Conservation (phyloP, 371 early-diverging fungal genomes). For the Saksenaea vasiformis region DNA sequence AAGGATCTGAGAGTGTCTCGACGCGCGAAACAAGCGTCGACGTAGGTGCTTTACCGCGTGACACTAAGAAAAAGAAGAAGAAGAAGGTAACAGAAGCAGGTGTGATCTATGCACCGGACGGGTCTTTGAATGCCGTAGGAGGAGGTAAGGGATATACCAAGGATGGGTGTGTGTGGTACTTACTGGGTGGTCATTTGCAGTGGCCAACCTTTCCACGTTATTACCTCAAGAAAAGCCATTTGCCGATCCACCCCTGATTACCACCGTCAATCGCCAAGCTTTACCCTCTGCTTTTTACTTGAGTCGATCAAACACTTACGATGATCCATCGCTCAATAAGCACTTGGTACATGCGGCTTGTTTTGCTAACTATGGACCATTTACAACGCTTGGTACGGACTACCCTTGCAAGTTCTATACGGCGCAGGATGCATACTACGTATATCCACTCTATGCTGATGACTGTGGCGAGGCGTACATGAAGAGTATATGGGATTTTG, state of each 20-base stretch:
- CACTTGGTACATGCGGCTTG: slow-evolving; percentile 43
- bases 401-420: slow-evolving; percentile 54
- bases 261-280: slow-evolving; percentile 40
- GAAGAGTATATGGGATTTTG: slow-evolving; percentile 62
- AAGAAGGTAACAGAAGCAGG: slow-evolving; percentile 48
- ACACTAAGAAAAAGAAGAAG: slow-evolving; percentile 46
- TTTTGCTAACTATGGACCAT: slow-evolving; percentile 61
- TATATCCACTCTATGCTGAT: slow-evolving; percentile 63
- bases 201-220: slow-evolving; percentile 24
- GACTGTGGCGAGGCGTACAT: slow-evolving; percentile 67
- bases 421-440: slow-evolving; percentile 46
- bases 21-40: slow-evolving; percentile 32
- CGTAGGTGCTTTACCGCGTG: slow-evolving; percentile 22
- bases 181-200: slow-evolving; percentile 10
- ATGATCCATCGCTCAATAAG: slow-evolving; percentile 39
- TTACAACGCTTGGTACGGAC: slow-evolving; percentile 48
- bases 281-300: slow-evolving; percentile 47
- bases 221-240: slow-evolving; percentile 32
- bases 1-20: slow-evolving; percentile 23
- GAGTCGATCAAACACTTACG: slow-evolving; percentile 30
- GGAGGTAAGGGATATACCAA: slow-evolving; percentile 27
- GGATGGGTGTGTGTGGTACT: neutral
- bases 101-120: slow-evolving; percentile 46
- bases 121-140: slow-evolving; percentile 42
- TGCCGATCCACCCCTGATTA: slow-evolving; percentile 37